Base-by-base conservation (phyloP, 179 eudicot species). In the Dionaea muscipula region DNA sequence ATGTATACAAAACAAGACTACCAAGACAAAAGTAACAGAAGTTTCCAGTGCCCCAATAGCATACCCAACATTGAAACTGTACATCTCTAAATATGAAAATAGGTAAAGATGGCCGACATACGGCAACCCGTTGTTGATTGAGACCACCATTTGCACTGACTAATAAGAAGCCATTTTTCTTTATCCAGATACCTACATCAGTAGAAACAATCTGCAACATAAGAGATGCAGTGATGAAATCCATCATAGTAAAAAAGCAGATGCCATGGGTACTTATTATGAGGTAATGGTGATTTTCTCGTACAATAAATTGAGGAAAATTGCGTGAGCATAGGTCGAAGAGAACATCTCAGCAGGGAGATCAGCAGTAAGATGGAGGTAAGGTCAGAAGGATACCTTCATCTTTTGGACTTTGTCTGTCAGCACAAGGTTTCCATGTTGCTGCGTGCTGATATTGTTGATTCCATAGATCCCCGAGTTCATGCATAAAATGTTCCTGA, bases 81-180 rank as follows among this genome's bases (percentile, higher is more conserved):
- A n/a, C n/a, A 13, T 19, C 25, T 33, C 36, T 23, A 12, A 53
- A 63, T 38, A 28, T 2, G 26, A 6, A 50, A 20, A 13, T 17
- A 18, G 24, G 25, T n/a, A n/a, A 23, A 51, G 46, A 51, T 47
- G 27, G 38, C n/a, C 39, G 43, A 22, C 47, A 54, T 59, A 90
- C 95, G 49, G 95, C 95, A 61, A 90, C 95, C 67, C 95, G 70
- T 57, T 90, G 97, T 70, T 90, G 97, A 73, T 90, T 90, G 40
- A 90, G 87, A 40, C 97, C 97, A 61, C 95, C 95, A 68, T 90
- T 90, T 56, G 97, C 97, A 64, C 97, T 86, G 47, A 90, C 81
- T 61, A 86, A 53, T 62, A 90, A 69, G 62, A 39, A 86, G 35
- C 97, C 90, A 45, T 64, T 86, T 72, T 64, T 76, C 44, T 63